Conservation (phyloP, 2,329 filamentous ascomycete species). For the Meredithiella fracta region DNA sequence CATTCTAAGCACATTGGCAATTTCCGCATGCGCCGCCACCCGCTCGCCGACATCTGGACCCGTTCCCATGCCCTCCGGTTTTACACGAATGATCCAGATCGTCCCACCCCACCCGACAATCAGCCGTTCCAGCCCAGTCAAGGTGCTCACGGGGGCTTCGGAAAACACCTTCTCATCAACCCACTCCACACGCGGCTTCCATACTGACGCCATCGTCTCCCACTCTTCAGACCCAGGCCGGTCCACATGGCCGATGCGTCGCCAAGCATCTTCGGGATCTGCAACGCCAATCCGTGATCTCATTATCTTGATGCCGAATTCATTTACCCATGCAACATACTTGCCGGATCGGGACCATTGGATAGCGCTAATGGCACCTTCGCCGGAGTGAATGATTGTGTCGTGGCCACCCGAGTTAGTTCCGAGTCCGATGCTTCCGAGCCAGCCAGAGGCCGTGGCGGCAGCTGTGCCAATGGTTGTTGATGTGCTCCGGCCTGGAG, state of each 20-base stretch:
- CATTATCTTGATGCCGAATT: constrained; percentile 97
- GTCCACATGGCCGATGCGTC: constrained; percentile 81
- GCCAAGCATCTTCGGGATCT: constrained; percentile 67
- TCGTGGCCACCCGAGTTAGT: constrained; percentile 60
- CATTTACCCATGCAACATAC: constrained; percentile 90
- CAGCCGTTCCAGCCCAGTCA: constrained; percentile 51
- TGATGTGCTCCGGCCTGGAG: constrained; percentile 65
- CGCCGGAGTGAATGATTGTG: constrained; percentile 73
- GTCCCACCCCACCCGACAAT: constrained; percentile 92
- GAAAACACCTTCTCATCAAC: constrained; percentile 64
- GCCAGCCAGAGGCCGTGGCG: constrained; percentile 74
- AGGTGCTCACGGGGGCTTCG: constrained; percentile 12
- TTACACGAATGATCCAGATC: constrained; percentile 88
- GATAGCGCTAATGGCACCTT: constrained; percentile 78
- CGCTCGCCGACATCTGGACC: constrained; percentile 53
- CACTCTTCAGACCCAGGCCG: constrained; percentile 72
- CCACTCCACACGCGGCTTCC: constrained; percentile 88
- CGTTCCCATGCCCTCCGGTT: constrained; percentile 51
- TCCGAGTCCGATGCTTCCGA: constrained; percentile 72
- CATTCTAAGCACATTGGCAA: constrained; percentile 87
- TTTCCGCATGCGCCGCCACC: constrained; percentile 66
- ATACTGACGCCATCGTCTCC: constrained; percentile 92
- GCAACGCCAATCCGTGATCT: constrained; percentile 65
- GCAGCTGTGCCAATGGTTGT: constrained; percentile 73
- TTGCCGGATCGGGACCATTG: constrained; percentile 90